phyloP scores from a whole-genome alignment of 768 basidiomycete species.

The Ramaria rubella region DNA sequence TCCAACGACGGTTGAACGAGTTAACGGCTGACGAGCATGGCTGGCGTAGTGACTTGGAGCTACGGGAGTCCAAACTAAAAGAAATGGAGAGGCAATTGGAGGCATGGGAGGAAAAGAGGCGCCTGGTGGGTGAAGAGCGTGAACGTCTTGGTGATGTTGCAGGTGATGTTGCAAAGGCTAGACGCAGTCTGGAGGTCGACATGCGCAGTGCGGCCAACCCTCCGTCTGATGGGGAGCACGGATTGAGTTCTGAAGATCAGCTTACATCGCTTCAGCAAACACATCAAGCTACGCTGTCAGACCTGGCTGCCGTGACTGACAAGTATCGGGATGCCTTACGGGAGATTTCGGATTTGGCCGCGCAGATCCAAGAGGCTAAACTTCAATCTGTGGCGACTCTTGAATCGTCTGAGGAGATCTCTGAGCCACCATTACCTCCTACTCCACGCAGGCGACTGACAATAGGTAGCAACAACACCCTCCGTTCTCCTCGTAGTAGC shows the following conservation, averaged over 20 bases:
- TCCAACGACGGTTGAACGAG: slow-evolving; percentile 65
- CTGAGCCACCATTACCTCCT: slow-evolving; percentile 32
- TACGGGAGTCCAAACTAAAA: slow-evolving; percentile 67
- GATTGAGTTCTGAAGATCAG: slow-evolving; percentile 32
- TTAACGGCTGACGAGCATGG: slow-evolving; percentile 69
- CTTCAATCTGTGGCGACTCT: slow-evolving; percentile 35
- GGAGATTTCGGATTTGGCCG: slow-evolving; percentile 88
- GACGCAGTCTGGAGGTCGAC: slow-evolving; percentile 52
- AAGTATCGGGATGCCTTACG: slow-evolving; percentile 87
- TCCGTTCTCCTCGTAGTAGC: slow-evolving; percentile 4
- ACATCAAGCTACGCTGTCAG: slow-evolving; percentile 71
- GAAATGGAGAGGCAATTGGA: slow-evolving; percentile 73
- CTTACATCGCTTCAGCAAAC: slow-evolving; percentile 72
- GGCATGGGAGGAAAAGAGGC: slow-evolving; percentile 69
- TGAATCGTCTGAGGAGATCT: slow-evolving; percentile 36
- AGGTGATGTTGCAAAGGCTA: slow-evolving; percentile 63
- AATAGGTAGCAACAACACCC: slow-evolving; percentile 29
- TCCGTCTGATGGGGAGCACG: slow-evolving; percentile 21
- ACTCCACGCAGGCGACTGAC: slow-evolving; percentile 49
- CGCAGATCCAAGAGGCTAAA: slow-evolving; percentile 85
- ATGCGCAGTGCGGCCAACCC: slow-evolving; percentile 12
- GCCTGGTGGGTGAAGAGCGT: slow-evolving; percentile 60
- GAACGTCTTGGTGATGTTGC: slow-evolving; percentile 61
- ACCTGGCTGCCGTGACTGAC: slow-evolving; percentile 66
- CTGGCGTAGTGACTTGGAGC: slow-evolving; percentile 81